Percentiles rank a stretch among this genome's conserved stretches.
Evolutionary conservation across 1,139 yeast species (phyloP).

Genomic region (Yamadazyma trypodendri): DNA sequence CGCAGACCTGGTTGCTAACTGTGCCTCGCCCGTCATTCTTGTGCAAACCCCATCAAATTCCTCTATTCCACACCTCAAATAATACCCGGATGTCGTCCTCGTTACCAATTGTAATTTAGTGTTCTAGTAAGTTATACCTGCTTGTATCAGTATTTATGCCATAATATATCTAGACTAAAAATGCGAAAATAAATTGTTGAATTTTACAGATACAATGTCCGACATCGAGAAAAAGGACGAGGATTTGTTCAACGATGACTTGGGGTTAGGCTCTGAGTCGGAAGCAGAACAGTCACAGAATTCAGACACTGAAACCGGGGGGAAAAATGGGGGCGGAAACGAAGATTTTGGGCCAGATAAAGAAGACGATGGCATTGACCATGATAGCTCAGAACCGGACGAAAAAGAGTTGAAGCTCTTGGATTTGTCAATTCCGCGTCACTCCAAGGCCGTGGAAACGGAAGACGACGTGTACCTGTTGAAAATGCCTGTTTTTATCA

Average conservation of each 20-base stretch:
- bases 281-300: constrained; percentile 11
- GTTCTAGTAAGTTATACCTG: constrained; percentile 2
- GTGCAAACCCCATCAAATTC: constrained; percentile 23
- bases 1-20: background rate
- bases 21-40: constrained; percentile 13
- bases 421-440: constrained; percentile 72
- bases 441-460: constrained; percentile 51
- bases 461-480: constrained; percentile 52
- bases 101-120: constrained; percentile 5
- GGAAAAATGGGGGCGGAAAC: constrained; percentile 17
- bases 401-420: constrained; percentile 43
- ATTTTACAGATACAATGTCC: too few relatives aligned
- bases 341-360: constrained; percentile 5
- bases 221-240: constrained; percentile 8
- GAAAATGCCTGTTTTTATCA: constrained; percentile 78
- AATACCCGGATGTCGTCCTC: too few relatives aligned
- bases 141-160: constrained; percentile 3
- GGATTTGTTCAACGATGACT: constrained; percentile 15
- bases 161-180: background rate
- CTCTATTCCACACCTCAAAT: constrained; percentile 13
- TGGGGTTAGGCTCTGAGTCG: constrained; percentile 15
- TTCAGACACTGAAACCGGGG: constrained; percentile 5
- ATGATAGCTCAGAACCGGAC: constrained; percentile 7
- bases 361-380: constrained; percentile 6
- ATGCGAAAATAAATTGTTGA: background rate